phyloP scores from a whole-genome alignment of 192 early-diverging fungal genomes.

The Phycomyces blakesleeanus region DNA sequence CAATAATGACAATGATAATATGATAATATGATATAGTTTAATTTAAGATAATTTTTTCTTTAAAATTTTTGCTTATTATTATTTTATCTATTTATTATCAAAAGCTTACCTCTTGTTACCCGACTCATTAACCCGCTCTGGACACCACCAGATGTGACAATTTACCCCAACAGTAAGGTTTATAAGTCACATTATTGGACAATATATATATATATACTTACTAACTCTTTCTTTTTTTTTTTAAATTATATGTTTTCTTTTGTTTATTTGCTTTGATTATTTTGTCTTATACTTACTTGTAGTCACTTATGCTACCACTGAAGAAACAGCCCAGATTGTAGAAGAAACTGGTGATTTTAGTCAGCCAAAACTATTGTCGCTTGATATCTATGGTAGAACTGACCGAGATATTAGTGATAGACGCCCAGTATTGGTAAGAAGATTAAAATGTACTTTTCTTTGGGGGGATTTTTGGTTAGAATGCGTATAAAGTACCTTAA shows the following conservation, averaged over 20 bases:
- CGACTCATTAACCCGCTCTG: conserved; percentile 10
- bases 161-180: conserved; percentile 17
- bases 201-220: not conserved
- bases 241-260: too few relatives aligned
- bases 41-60: too few relatives aligned
- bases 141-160: conserved; percentile 3
- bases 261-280: too few relatives aligned
- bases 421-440: conserved; percentile 22
- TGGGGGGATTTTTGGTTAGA: too few relatives aligned
- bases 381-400: conserved; percentile 15
- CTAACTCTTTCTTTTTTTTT: not conserved
- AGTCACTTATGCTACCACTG: conserved; percentile 28
- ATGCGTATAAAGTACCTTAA: too few relatives aligned
- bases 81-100: too few relatives aligned
- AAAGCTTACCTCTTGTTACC: not conserved
- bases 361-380: conserved; percentile 23
- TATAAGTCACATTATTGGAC: not conserved
- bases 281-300: not conserved
- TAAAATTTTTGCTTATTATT: not conserved
- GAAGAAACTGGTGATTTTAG: conserved; percentile 15
- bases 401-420: not conserved
- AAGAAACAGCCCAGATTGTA: conserved; percentile 16
- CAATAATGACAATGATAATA: too few relatives aligned
- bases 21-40: too few relatives aligned
- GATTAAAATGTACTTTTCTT: not conserved